Evolutionary conservation across 225 moss, liverwort and hornwort genomes (phyloP).

Genomic region (Antitrichia curtipendula): DNA sequence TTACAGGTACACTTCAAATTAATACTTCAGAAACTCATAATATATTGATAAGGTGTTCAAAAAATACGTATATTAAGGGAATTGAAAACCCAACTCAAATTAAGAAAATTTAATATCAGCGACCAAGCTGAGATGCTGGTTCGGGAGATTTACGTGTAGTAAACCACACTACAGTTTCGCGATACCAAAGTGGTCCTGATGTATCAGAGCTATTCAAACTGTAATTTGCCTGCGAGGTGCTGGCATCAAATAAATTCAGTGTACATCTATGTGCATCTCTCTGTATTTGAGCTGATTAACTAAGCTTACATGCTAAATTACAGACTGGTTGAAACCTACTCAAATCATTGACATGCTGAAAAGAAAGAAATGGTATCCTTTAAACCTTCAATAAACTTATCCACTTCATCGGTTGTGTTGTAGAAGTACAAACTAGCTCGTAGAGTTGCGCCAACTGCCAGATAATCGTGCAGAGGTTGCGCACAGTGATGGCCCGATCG

Average conservation of each 20-base stretch:
- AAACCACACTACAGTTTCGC: not conserved
- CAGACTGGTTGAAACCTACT: not conserved
- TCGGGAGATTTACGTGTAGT: not conserved
- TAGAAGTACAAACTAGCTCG: conserved; percentile 93
- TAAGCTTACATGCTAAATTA: not conserved
- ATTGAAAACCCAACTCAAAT: not conserved
- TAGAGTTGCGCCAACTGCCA: conserved; percentile 48
- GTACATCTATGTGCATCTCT: not conserved
- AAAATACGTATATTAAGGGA: not conserved
- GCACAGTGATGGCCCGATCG: conserved; percentile 91
- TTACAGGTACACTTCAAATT: not conserved
- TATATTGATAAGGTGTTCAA: not conserved
- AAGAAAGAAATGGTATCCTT: conserved; percentile 76
- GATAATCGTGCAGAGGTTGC: conserved; percentile 71
- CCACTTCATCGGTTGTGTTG: conserved; percentile 72
- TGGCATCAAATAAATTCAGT: not conserved
- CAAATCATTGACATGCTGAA: not conserved
- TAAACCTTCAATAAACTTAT: conserved; percentile 47
- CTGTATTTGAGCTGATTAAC: not conserved
- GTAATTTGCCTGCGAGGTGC: not conserved
- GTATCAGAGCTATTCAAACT: not conserved
- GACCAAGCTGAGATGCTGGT: not conserved
- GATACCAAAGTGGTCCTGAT: not conserved
- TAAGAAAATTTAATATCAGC: not conserved
- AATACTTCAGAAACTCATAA: not conserved